Evolutionary conservation across 2,329 filamentous ascomycete species (phyloP), one percentile per base, ranked within the genome.

Genomic region (Colletotrichum incanum): DNA sequence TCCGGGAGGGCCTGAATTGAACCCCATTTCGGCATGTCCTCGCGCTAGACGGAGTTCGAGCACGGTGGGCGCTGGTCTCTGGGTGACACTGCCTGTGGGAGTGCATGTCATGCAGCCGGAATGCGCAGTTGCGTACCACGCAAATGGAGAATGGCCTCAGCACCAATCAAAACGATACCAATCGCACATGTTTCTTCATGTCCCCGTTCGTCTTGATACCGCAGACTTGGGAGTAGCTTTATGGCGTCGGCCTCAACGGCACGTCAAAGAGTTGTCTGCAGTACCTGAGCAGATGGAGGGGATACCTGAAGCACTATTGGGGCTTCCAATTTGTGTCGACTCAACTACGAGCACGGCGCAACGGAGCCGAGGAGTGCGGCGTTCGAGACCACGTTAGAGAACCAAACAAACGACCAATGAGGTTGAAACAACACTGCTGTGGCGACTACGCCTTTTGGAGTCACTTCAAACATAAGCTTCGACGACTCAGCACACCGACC

Each of bases 1-100:
- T 71, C 68, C 64, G 64, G 68, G 67, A 67, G 63, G 68, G 50
- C 49, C 68, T 71, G 56, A 63, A 20, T 62, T 39, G 59, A 45
- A 64, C 61, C 59, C 66, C 31, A 39, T 71, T 72, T 23, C 50
- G 58, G 59, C 68, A 72, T 72, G 69, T 72, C 69, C 65, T 72
- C 45, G 65, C 69, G 69, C 69, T 60, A 69, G 59, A 56, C 20
- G 49, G 50, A 41, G 59, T 45, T 39, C 34, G 20, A 31, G 34
- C 54, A 23, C 45, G 26, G 28, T 12, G 31, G 31, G 52, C 28
- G 37, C 47, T 54, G n/a, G 45, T 34, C 11, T 62, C 34, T 31
- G 58, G 58, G 58, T 58, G 45, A 23, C 65, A 56, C 58, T 45
- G 34, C 18, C 47, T 54, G 55, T 41, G 31, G 31, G 55, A 41